Percentiles rank a stretch among this genome's conserved stretches.
These are phyloP conservation scores for Dentipellis sp. DNA, from an alignment of 768 basidiomycete genomes.

Conservation along the genomic window DNA sequence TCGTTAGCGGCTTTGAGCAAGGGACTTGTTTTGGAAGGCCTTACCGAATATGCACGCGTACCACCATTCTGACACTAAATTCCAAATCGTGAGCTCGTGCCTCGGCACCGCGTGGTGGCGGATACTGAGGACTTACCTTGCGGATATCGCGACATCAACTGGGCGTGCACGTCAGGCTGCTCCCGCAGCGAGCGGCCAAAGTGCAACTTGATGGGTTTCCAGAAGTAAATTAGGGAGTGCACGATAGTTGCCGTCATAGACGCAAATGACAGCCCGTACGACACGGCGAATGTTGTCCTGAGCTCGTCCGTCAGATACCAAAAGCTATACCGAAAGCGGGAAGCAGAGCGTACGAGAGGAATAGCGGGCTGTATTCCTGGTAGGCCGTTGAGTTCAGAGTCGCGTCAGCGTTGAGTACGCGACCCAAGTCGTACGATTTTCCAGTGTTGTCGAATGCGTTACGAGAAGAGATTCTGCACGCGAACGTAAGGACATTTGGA, in stretches of 20 bases:
- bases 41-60: slow-evolving; percentile 29
- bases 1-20: background rate
- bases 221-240: slow-evolving; percentile 34
- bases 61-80: slow-evolving; percentile 29
- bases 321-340: background rate
- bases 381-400: slow-evolving; percentile 27
- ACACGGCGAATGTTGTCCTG: slow-evolving; percentile 49
- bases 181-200: slow-evolving; percentile 31
- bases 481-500: background rate
- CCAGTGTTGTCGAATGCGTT: slow-evolving; percentile 33
- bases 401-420: slow-evolving; percentile 26
- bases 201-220: slow-evolving; percentile 31
- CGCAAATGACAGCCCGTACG: slow-evolving; percentile 44
- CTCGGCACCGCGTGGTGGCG: background rate
- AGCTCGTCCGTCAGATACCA: background rate
- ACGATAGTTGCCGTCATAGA: slow-evolving; percentile 33
- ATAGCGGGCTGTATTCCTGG: slow-evolving; percentile 31
- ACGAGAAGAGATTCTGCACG: slow-evolving; percentile 22
- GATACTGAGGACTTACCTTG: slow-evolving; percentile 8
- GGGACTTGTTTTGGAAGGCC: slow-evolving; percentile 7
- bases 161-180: slow-evolving; percentile 40
- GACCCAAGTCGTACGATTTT: slow-evolving; percentile 28
- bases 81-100: background rate
- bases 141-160: slow-evolving; percentile 28
- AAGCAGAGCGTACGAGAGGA: slow-evolving; percentile 19